These are phyloP conservation scores for Saccharum hybrid DNA, from an alignment of 202 grass and related monocot genomes.

Conservation along the genomic window DNA sequence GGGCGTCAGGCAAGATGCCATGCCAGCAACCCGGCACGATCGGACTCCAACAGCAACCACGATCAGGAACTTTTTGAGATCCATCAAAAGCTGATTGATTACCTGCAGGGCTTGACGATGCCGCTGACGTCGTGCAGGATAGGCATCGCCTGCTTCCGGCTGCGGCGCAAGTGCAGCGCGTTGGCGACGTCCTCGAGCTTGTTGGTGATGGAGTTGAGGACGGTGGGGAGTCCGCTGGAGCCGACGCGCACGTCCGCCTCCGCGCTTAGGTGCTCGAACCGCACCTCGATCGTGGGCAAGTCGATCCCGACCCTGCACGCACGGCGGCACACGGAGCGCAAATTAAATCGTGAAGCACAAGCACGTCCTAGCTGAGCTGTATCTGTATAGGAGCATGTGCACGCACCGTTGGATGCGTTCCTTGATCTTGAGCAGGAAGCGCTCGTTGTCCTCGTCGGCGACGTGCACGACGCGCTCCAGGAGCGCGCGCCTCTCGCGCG, in stretches of 20 bases:
- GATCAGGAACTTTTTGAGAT: neutral
- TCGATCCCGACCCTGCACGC: slow-evolving; percentile 28
- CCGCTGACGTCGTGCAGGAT: slow-evolving; percentile 65
- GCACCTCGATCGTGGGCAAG: slow-evolving; percentile 70
- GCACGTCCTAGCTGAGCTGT: neutral
- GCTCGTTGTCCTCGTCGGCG: slow-evolving; percentile 90
- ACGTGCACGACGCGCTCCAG: slow-evolving; percentile 73
- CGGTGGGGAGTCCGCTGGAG: slow-evolving; percentile 15
- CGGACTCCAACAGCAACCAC: too few relatives aligned
- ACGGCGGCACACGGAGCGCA: neutral
- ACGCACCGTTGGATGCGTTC: slow-evolving; percentile 72
- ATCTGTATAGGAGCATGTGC: neutral
- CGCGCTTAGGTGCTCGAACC: slow-evolving; percentile 40
- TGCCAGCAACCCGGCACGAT: neutral
- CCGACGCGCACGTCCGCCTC: slow-evolving; percentile 28
- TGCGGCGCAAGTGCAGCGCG: slow-evolving; percentile 57
- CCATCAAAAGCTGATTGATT: neutral
- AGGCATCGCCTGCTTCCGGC: slow-evolving; percentile 46
- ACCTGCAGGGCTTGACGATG: slow-evolving; percentile 76
- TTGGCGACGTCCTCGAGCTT: slow-evolving; percentile 6
- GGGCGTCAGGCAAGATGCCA: slow-evolving; percentile 3
- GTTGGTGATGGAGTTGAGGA: slow-evolving; percentile 27
- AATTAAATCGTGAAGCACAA: slow-evolving; percentile 17
- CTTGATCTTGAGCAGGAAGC: slow-evolving; percentile 84
- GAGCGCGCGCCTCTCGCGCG: slow-evolving; percentile 58